These are phyloP conservation scores for Populus trichocarpa DNA, from an alignment of 441 rosid genomes.

Conservation along the genomic window DNA sequence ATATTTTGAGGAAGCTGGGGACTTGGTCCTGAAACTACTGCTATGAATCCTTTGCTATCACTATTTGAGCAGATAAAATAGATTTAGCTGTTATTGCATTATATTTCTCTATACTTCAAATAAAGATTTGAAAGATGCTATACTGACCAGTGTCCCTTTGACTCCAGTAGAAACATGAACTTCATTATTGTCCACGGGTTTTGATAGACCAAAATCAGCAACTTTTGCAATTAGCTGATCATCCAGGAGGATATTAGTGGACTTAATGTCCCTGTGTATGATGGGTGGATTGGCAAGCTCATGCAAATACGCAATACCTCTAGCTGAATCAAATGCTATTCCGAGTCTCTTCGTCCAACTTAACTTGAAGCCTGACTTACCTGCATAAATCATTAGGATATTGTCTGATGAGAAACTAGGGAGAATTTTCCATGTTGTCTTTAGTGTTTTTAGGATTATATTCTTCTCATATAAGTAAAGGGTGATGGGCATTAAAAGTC, in stretches of 20 bases:
- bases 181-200: slow-evolving; percentile 45
- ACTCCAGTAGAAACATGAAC: slow-evolving; percentile 67
- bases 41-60: neutral
- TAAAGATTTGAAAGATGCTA: neutral
- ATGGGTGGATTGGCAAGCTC: slow-evolving; percentile 79
- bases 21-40: neutral
- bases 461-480: neutral
- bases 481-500: neutral
- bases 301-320: slow-evolving; percentile 66
- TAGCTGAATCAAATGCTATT: slow-evolving; percentile 59
- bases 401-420: neutral
- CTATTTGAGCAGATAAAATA: neutral
- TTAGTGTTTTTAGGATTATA: neutral
- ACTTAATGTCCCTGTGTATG: slow-evolving; percentile 67
- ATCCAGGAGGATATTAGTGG: slow-evolving; percentile 61
- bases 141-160: slow-evolving; percentile 79
- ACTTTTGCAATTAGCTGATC: slow-evolving; percentile 67
- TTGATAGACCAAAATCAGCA: slow-evolving; percentile 79
- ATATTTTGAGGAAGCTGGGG: neutral
- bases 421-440: neutral
- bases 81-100: neutral
- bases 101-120: neutral
- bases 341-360: slow-evolving; percentile 64
- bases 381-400: slow-evolving; percentile 27
- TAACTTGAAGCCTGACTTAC: slow-evolving; percentile 55